Conservation (phyloP, 352 stramenopile genomes). For the Phytophthora hybrid region DNA sequence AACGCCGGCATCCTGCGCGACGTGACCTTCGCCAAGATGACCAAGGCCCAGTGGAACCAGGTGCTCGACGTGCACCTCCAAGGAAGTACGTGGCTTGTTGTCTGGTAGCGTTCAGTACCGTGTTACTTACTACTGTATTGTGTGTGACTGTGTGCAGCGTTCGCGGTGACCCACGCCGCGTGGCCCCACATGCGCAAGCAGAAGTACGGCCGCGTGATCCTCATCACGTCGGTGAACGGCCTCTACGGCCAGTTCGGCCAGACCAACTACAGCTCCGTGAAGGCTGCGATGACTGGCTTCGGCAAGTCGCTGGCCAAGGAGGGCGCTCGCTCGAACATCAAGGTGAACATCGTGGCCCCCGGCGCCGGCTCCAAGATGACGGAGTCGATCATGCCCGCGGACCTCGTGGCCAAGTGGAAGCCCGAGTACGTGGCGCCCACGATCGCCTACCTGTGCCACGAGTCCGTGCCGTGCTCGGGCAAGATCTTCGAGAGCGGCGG, state of each 20-base stretch:
- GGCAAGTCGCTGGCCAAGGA: slow-evolving; percentile 92
- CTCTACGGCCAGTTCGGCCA: slow-evolving; percentile 93
- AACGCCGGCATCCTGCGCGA: slow-evolving; percentile 96
- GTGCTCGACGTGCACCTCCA: slow-evolving; percentile 88
- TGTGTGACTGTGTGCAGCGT: slow-evolving; percentile 50
- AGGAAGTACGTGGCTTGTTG: slow-evolving; percentile 54
- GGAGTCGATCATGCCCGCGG: slow-evolving; percentile 81
- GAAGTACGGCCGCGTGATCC: slow-evolving; percentile 91
- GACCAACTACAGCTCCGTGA: slow-evolving; percentile 91
- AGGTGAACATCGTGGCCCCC: slow-evolving; percentile 90
- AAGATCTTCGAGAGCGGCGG: slow-evolving; percentile 89
- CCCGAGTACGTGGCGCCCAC: slow-evolving; percentile 91
- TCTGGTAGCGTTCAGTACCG: background rate
- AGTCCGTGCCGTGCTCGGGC: slow-evolving; percentile 76
- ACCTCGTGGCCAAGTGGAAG: slow-evolving; percentile 87
- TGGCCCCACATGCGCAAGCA: slow-evolving; percentile 91
- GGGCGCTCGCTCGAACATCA: slow-evolving; percentile 83
- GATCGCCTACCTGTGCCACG: slow-evolving; percentile 88
- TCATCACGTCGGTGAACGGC: slow-evolving; percentile 87
- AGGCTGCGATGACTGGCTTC: slow-evolving; percentile 94
- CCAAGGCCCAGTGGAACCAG: slow-evolving; percentile 87
- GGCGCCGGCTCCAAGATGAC: slow-evolving; percentile 91
- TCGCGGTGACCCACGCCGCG: slow-evolving; percentile 83
- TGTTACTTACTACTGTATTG: background rate
- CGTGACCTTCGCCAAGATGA: slow-evolving; percentile 92